Base-by-base conservation (phyloP, 2,329 filamentous ascomycete species). In the Chaetomium olivaceum region DNA sequence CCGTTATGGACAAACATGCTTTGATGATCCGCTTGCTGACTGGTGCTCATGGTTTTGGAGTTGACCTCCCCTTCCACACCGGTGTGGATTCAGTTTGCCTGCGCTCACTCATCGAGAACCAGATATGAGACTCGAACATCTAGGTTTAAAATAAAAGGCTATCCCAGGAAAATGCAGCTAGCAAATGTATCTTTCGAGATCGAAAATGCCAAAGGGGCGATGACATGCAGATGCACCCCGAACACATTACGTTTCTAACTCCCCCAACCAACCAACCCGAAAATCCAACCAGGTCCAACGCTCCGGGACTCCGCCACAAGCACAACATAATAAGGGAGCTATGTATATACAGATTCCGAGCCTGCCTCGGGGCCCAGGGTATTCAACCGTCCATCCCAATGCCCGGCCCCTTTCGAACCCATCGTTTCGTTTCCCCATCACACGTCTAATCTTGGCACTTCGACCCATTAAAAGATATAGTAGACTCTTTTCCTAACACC, bases 331-430 rank as follows among this genome's bases (percentile, higher is more conserved):
- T 23, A 33, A 62, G 46, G 33, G 16, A 55, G 14, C 50, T 29
- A 27, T 43, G 14, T 60, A 61, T 61, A 50, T 61, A 55, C 33
- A 64, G 56, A 48, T 56, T n/a, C 36, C 12, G 43, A 25, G 39
- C 36, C 60, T 54, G 25, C 19, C 51, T 19, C 51, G 6, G 19
- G 8, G 12, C 43, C 23, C 16, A 12, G 33, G 33, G 33, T 36
- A 36, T 36, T 43, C 63, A 61, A 61, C 48, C 31, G 21, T 19
- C 50, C 33, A 54, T 12, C 4, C 46, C n/a, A 23, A 21, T 21
- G 19, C 46, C 46, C 46, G 2, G 19, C 2, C n/a, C 46, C 7
- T 23, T 11, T 29, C 21, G n/a, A n/a, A n/a, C n/a, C n/a, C n/a
- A n/a, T n/a, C n/a, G 2, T 5, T 21, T 21, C 27, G 9, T 33